Base-by-base conservation (phyloP, 352 stramenopile species). In the Pythium insidiosum region DNA sequence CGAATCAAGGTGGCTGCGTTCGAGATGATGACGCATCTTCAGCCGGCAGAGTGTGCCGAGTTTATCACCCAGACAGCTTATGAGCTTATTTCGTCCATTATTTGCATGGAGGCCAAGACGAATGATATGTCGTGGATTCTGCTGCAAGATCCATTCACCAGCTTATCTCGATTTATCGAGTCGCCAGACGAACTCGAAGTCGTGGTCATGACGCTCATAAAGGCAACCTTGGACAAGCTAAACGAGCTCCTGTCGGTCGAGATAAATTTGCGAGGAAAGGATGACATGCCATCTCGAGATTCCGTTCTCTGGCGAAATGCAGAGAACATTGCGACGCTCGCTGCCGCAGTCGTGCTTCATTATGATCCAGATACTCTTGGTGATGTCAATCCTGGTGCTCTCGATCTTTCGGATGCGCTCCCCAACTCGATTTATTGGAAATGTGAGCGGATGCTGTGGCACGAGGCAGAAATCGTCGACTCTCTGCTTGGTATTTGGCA, bases 61-160 rank as follows among this genome's bases (percentile, higher is more conserved):
- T 85, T 84, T 24, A 87, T 89, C 34, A 87, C 76, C 6, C 45
- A 72, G 6, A 73, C 69, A 40, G 79, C 65, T 13, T 86, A 88
- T 53, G 79, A 89, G 28, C 56, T 92, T 30, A 83, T 88, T n/a
- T 84, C 76, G 1, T 82, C 71, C n/a, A 82, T 92, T 34, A 70
- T 89, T 43, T 84, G 70, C 28, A 44, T 88, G 5, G 79, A 92
- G 61, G 71, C 79, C 25, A 84, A 86, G 47, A 76, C 70, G 26
- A 92, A 92, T 47, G 79, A 92, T 35, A 68, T 84, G 45, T 73
- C 79, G 33, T 88, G 76, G 75, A 84, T 86, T 36, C 57, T 89
- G 16, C 55, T 92, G 13, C 73, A 88, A 51, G 76, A 89, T 26
- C 76, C 77, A 11, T 88, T 92, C 43, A 84, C 72, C 6, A 77